Evolutionary conservation across 257 asterid species (phyloP).

Genomic region (Solanum phureja): DNA sequence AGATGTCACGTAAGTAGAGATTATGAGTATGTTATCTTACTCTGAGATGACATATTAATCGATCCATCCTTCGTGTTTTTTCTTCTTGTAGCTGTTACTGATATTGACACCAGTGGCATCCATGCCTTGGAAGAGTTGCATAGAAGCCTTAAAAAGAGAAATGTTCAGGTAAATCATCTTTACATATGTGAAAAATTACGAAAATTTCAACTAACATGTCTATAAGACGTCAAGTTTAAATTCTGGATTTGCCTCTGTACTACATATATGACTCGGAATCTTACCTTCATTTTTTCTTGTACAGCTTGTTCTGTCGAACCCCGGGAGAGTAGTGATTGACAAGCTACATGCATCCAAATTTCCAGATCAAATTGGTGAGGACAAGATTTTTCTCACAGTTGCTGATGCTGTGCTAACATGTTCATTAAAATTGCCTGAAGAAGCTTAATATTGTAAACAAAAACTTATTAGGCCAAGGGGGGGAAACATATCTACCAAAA

Average conservation of each 20-base stretch:
- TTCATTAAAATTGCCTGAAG: slow-evolving; percentile 44
- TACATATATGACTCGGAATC: background rate
- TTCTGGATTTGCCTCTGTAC: background rate
- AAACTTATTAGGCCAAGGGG: background rate
- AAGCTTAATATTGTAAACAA: slow-evolving; percentile 17
- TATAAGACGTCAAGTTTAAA: background rate
- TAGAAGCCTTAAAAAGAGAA: slow-evolving; percentile 60
- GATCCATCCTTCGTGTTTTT: background rate
- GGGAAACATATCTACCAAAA: background rate
- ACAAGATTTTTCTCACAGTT: slow-evolving; percentile 73
- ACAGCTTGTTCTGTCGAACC: slow-evolving; percentile 81
- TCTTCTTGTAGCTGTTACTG: slow-evolving; percentile 54
- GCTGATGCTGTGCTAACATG: slow-evolving; percentile 76
- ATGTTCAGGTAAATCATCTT: slow-evolving; percentile 42
- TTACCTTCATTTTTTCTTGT: background rate
- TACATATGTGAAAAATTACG: background rate
- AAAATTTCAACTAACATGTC: background rate
- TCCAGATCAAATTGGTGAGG: slow-evolving; percentile 47
- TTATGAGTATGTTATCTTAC: background rate
- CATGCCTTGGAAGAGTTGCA: slow-evolving; percentile 73
- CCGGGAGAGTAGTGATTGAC: slow-evolving; percentile 75
- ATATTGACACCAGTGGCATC: slow-evolving; percentile 90
- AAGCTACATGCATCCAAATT: slow-evolving; percentile 55
- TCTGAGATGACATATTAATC: background rate
- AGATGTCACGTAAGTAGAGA: slow-evolving; percentile 45